Evolutionary conservation across 2,329 filamentous ascomycete genomes (phyloP), one percentile per base, ranked within the genome.

Genomic region (Trichoderma guizhouense): DNA sequence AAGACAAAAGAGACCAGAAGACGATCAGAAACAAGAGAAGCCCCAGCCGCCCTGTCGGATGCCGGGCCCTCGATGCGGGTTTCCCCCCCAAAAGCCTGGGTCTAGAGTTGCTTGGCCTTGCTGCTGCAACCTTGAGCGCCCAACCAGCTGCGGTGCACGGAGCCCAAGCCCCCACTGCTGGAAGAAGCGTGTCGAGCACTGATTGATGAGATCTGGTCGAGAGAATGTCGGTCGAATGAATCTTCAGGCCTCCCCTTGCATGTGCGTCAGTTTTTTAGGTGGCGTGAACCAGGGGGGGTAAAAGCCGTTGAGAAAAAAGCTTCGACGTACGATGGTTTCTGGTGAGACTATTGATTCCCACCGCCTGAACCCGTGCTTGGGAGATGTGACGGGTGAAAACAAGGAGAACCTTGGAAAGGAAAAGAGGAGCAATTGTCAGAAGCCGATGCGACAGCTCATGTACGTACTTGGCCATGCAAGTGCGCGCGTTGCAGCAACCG

Each of bases 171-270:
- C 68, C 68, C 68, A 63, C 68, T 18, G 43, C 32, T 55, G 43
- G 47, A 55, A 43, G 68, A 64, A 64, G 68, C 57, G 68, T 70
- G 68, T 70, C 57, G 68, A 70, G 58, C 68, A 70, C 68, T 70
- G 68, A 70, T 70, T 70, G 66, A 69, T 62, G 66, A 68, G 9
- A n/a, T 30, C 32, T 43, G 21, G 53, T 28, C 36, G 65, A 69
- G 66, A 36, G 57, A 62, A 53, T 53, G 66, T 62, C 66, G 66
- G 66, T 69, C 66, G 66, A 69, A 53, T 14, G 26, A 32, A 60
- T 60, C 26, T 51, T 60, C 39, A 51, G 62, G 63, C 43, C 43
- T 66, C 66, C 57, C 66, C 66, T 69, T 69, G 66, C 66, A 69
- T 69, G 66, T 69, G 66, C 66, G 57, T 69, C 57, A 8, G 66